These are phyloP conservation scores for Tilletia walkeri DNA, from an alignment of 1,284 basidiomycete genomes.

Conservation along the genomic window DNA sequence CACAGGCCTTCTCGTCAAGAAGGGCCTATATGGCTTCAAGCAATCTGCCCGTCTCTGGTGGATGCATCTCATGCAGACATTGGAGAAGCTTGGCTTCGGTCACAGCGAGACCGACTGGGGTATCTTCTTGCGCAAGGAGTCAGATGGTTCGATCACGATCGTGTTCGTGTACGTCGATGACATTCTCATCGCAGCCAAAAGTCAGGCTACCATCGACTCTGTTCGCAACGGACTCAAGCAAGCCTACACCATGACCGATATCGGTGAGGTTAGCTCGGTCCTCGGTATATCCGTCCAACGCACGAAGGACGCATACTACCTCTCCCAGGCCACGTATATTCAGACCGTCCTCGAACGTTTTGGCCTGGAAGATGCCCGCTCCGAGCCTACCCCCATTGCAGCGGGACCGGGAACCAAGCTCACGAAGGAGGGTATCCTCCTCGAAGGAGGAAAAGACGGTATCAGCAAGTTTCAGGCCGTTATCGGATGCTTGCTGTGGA, in stretches of 20 bases:
- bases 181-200: not conserved
- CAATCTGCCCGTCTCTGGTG: slow-evolving; percentile 5
- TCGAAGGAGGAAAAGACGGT: slow-evolving; percentile 7
- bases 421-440: not conserved
- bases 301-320: slow-evolving; percentile 9
- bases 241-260: not conserved
- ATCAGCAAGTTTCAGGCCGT: not conserved
- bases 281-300: slow-evolving; percentile 1
- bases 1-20: slow-evolving; percentile 6
- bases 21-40: not conserved
- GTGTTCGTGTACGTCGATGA: slow-evolving; percentile 8
- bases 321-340: not conserved
- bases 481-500: not conserved
- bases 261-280: not conserved
- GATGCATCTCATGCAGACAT: not conserved
- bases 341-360: slow-evolving; percentile 1
- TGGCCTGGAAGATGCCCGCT: not conserved
- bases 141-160: not conserved
- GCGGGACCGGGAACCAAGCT: slow-evolving; percentile 1
- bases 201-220: not conserved
- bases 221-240: not conserved
- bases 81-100: not conserved
- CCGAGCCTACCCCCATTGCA: not conserved
- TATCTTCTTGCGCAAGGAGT: not conserved
- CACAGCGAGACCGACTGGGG: slow-evolving; percentile 8